Evolutionary conservation across 805 yeast genomes (phyloP), one percentile per base, ranked within the genome.

Genomic region (Metschnikowia aberdeeniae): DNA sequence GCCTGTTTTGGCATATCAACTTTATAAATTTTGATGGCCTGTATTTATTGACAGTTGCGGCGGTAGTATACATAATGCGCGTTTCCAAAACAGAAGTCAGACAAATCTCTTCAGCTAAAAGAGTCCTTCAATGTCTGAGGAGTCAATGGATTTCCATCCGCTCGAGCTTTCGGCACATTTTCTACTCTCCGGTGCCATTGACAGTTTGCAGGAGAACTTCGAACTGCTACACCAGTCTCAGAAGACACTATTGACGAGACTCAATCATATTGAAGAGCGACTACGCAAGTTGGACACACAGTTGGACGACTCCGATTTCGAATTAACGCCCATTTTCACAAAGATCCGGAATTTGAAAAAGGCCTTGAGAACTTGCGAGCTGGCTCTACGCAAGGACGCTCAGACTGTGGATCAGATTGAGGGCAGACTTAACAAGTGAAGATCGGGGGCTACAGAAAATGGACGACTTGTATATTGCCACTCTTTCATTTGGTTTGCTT

Each of bases 141-240:
- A 46, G n/a, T 29, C 33, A 9, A 38, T 49, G 29, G 73, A 75
- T 27, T 65, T 80, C 12, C 85, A 81, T 55, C 83, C 84, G 0
- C 71, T 81, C 36, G 86, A 81, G 49, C 64, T 80, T 26, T 72
- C 80, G 2, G 83, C 81, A 0, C 86, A 81, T 49, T 63, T 78
- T 8, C 58, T 81, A 1, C 56, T 81, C 6, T 80, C 80, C 28
- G 75, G 77, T 1, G 75, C 84, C 1, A 60, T 81, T 7, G 84
- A 81, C 34, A 64, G 62, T 4, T 60, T 81, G 20, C 72, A 76
- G 43, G 73, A 73, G 42, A 75, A 75, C 44, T 66, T 81, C 28
- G 76, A 76, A 49, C 73, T 72, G 48, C 59, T 81, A 26, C 76
- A 77, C 54, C 82, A 80, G 48, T 77, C 84, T 0, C 86, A 81